Conservation (phyloP, 208 protist species). For the Wallacemonas collosoma region DNA sequence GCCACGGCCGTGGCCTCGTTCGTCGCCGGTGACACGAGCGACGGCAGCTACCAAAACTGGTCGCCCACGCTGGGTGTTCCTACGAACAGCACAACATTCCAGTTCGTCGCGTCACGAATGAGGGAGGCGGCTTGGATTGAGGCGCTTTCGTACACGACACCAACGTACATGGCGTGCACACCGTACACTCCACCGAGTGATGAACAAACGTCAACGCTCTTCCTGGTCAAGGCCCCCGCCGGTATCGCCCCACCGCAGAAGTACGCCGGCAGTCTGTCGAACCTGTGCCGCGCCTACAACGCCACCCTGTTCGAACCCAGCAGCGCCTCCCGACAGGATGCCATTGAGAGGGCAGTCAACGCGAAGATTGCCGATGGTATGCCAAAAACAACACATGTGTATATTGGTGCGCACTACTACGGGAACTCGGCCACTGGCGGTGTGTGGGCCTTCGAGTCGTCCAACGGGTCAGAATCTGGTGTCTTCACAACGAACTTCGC, state of each 20-base stretch:
- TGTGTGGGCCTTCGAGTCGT: constrained; percentile 7
- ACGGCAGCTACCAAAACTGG: constrained; percentile 9
- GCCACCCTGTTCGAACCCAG: not conserved
- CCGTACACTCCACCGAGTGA: constrained; percentile 1
- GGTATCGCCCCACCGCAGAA: constrained; percentile 3
- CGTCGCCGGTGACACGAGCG: constrained; percentile 2
- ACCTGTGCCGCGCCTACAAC: constrained; percentile 14
- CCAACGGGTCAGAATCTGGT: not conserved
- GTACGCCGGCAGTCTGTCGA: constrained; percentile 8
- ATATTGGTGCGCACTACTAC: constrained; percentile 16
- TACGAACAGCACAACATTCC: not conserved
- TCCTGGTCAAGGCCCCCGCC: constrained; percentile 4
- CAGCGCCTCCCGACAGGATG: not conserved
- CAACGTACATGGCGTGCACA: constrained; percentile 5
- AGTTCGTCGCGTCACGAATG: not conserved
- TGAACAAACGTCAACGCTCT: not conserved
- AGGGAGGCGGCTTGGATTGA: not conserved
- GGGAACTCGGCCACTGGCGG: not conserved
- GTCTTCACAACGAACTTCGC: not conserved
- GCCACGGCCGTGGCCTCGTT: constrained; percentile 7
- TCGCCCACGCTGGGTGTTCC: not conserved
- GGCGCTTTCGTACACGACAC: not conserved
- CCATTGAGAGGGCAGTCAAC: not conserved
- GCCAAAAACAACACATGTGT: not conserved
- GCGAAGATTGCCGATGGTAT: not conserved